Evolutionary conservation across 1,284 basidiomycete genomes (phyloP), one percentile per base, ranked within the genome.

Genomic region (Leccinum cinnamomeum): DNA sequence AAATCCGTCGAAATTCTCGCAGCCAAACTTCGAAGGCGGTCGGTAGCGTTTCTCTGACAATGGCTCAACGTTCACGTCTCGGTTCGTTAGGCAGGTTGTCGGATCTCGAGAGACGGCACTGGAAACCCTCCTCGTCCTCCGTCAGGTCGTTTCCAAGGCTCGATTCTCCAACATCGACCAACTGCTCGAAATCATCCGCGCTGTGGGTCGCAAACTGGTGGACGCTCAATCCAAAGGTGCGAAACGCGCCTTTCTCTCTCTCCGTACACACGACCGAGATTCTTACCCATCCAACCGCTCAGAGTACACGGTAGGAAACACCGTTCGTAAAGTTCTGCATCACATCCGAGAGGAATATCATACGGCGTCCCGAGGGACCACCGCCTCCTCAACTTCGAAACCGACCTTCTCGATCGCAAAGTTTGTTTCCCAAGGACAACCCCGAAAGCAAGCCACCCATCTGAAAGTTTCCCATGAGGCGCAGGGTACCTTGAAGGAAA

Each of bases 291-390:
- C 41, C 41, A 44, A 35, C 25, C 25, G 25, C 25, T 28, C 69
- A 95, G 97, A 99, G 75, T 91, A 96, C 70, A 91, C 94, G 51
- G 91, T 97, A 48, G 95, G 94, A 12, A 98, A 98, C 75, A 97
- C 95, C 35, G 90, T 97, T 53, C 86, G 95, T 39, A 91, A 95
- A 69, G 88, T 98, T 44, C 81, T 97, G 37, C 94, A 95, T 72
- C 90, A 97, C 70, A 90, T 98, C 64, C 85, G 94, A 56, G 97
- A 99, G 78, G 97, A 99, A 73, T 95, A 95, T 75, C 82, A 89
- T 64, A 85, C 89, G 16, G 88, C 88, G 2, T 82, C 81, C 6
- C 79, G 79, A 67, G 82, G 80, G 33, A 65, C 66, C 2, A 66
- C 69, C 0, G 59, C 74, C 4, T 67, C 80, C 23, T 70, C 78